Evolutionary conservation across 2,329 filamentous ascomycete species (phyloP), one percentile per base, ranked within the genome.

Genomic region (Cytospora leucostoma): DNA sequence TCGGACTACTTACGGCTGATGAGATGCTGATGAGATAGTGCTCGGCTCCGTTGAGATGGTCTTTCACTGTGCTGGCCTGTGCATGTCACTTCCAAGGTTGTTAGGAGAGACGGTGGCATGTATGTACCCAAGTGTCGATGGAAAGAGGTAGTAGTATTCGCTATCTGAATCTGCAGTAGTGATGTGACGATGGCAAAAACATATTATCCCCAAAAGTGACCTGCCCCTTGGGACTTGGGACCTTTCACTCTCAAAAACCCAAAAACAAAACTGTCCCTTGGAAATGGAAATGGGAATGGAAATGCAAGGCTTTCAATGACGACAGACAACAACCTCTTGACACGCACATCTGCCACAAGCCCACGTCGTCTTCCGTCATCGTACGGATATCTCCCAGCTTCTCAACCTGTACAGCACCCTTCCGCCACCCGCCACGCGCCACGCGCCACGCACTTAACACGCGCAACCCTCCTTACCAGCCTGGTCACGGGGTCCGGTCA

Each of bases 391-490:
- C n/a, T 56, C 35, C 54, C 33, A 32, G 53, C 64, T 37, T 51
- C 62, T 67, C 47, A 44, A 56, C 74, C 60, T 5, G 40, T 38
- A 21, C 32, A 15, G 8, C 61, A 5, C n/a, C 44, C 21, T 15
- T 32, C 8, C n/a, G 19, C 47, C n/a, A n/a, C n/a, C n/a, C n/a
- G n/a, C n/a, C n/a, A n/a, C n/a, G n/a, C n/a, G n/a, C n/a, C n/a
- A n/a, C n/a, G n/a, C n/a, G n/a, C n/a, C 17, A 21, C 40, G 15
- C 56, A 27, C 54, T 79, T 73, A 98, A 79, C 94, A 98, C 72
- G 93, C 93, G 77, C 94, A 98, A 52, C 91, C 89, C 73, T 97
- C 93, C 81, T 96, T 96, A 56, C 90, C 86, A n/a, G 86, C 88
- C 68, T 85, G 84, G 67, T 92, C 88, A 71, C 86, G 83, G 55